Evolutionary conservation across 1,284 basidiomycete species (phyloP).

Genomic region (Termitomyces sp.): DNA sequence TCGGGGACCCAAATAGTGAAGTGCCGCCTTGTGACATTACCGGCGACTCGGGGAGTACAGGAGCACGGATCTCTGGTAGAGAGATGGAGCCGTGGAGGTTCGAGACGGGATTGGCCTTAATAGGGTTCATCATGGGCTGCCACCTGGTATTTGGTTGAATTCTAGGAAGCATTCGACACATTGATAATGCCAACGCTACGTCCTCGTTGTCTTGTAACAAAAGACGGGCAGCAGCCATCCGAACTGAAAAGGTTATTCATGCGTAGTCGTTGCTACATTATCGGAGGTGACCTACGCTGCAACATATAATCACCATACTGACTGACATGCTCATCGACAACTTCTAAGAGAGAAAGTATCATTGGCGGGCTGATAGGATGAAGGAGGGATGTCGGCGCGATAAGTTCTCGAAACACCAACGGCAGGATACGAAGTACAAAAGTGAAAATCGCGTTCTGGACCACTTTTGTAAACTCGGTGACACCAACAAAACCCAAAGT

Average conservation of each 20-base stretch:
- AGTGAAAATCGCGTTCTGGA: slow-evolving; percentile 16
- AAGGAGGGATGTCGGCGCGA: slow-evolving; percentile 7
- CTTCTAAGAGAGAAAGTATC: slow-evolving; percentile 15
- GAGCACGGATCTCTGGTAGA: slow-evolving; percentile 12
- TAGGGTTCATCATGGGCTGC: slow-evolving; percentile 7
- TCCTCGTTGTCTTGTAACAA: slow-evolving; percentile 15
- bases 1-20: slow-evolving; percentile 7
- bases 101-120: slow-evolving; percentile 7
- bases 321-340: slow-evolving; percentile 11
- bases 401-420: slow-evolving; percentile 10
- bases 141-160: slow-evolving; percentile 8
- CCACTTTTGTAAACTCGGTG: background rate
- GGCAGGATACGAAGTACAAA: slow-evolving; percentile 18
- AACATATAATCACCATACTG: slow-evolving; percentile 13
- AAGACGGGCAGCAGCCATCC: slow-evolving; percentile 15
- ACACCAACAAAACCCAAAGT: background rate
- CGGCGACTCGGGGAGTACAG: slow-evolving; percentile 3
- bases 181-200: slow-evolving; percentile 11
- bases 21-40: background rate
- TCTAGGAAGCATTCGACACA: slow-evolving; percentile 11
- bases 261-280: background rate
- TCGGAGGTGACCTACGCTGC: slow-evolving; percentile 13
- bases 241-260: slow-evolving; percentile 10
- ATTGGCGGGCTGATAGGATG: slow-evolving; percentile 14
- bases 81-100: slow-evolving; percentile 13